Evolutionary conservation across 2,329 filamentous ascomycete genomes (phyloP).

Genomic region (Chaetoscypha palmicola): DNA sequence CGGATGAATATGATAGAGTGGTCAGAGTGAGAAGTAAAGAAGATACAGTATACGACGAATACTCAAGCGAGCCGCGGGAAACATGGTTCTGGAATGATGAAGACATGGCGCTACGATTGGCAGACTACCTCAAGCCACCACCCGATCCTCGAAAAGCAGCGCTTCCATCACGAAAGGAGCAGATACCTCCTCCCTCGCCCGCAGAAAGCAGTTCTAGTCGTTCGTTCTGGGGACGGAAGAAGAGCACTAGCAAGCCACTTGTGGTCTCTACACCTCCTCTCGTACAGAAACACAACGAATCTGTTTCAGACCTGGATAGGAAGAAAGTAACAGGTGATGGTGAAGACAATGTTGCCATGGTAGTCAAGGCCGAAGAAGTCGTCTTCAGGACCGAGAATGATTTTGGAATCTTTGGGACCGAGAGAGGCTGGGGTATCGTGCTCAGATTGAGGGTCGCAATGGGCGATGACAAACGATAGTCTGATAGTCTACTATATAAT

Average conservation of each 20-base stretch:
- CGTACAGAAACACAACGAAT: slow-evolving; percentile 5
- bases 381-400: slow-evolving; percentile 63
- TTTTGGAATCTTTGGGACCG: slow-evolving; percentile 48
- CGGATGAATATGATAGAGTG: slow-evolving; percentile 17
- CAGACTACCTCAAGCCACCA: slow-evolving; percentile 17
- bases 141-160: slow-evolving; percentile 11
- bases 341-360: slow-evolving; percentile 20
- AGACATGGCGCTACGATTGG: slow-evolving; percentile 23
- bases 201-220: slow-evolving; percentile 1
- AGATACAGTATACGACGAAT: slow-evolving; percentile 6
- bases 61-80: slow-evolving; percentile 3
- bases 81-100: slow-evolving; percentile 24
- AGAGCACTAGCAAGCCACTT: slow-evolving; percentile 4
- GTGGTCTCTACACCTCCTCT: neutral
- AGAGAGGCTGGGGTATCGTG: slow-evolving; percentile 26
- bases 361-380: slow-evolving; percentile 34
- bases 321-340: slow-evolving; percentile 1
- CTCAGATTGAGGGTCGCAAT: slow-evolving; percentile 17
- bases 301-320: slow-evolving; percentile 2
- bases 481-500: neutral
- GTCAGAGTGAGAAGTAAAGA: slow-evolving; percentile 20
- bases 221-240: slow-evolving; percentile 20
- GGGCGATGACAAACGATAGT: neutral
- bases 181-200: neutral
- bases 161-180: slow-evolving; percentile 10